Conservation (phyloP, 371 early-diverging fungal species). For the Mortierella sp. region DNA sequence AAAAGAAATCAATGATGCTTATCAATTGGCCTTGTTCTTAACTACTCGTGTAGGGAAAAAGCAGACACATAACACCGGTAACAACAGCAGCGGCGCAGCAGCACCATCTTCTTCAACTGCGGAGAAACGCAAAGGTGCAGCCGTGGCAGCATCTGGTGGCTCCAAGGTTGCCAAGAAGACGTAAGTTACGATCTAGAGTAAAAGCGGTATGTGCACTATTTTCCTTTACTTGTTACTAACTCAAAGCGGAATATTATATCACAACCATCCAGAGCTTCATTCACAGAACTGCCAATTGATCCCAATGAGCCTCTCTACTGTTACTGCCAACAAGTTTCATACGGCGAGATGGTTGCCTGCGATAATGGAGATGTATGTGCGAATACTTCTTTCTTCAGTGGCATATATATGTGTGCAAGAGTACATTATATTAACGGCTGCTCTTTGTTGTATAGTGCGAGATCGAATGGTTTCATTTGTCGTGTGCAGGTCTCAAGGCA, state of each 20-base stretch:
- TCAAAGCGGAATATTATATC: neutral
- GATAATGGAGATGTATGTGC: constrained; percentile 87
- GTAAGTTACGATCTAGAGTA: constrained; percentile 19
- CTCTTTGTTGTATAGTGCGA: constrained; percentile 72
- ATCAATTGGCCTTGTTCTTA: neutral
- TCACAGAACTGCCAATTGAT: constrained; percentile 86
- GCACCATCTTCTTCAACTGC: constrained; percentile 22
- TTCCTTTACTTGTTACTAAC: neutral
- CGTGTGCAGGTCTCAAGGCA: constrained; percentile 89
- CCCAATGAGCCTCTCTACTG: constrained; percentile 97
- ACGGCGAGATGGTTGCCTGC: constrained; percentile 98
- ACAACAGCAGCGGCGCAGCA: constrained; percentile 20
- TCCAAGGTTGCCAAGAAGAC: constrained; percentile 49
- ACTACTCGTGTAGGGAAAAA: constrained; percentile 30
- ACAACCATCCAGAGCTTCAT: constrained; percentile 25
- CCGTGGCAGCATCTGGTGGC: constrained; percentile 14
- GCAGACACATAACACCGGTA: constrained; percentile 19
- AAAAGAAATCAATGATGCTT: neutral
- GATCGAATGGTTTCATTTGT: constrained; percentile 96
- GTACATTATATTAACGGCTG: neutral
- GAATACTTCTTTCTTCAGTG: neutral
- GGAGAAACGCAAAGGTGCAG: constrained; percentile 44
- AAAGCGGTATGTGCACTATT: neutral
- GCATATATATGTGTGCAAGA: neutral
- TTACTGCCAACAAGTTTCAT: constrained; percentile 95